These are phyloP conservation scores for Glarea lozoyensis DNA, from an alignment of 495 filamentous ascomycete genomes.

Conservation along the genomic window DNA sequence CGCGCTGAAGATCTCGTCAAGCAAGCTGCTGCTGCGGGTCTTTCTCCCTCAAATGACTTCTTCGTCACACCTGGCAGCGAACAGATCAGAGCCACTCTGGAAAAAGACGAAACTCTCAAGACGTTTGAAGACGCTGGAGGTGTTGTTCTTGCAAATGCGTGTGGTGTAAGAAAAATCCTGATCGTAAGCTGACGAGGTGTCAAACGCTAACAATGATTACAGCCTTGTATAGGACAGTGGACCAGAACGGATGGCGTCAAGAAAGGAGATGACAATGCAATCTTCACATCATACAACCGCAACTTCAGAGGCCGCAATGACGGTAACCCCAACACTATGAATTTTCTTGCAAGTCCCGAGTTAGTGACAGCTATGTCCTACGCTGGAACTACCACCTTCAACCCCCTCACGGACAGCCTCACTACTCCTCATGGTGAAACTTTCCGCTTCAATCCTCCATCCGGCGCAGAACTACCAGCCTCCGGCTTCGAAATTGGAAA, in stretches of 20 bases:
- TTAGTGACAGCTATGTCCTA: conserved; percentile 94
- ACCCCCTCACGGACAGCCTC: conserved; percentile 83
- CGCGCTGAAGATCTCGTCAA: conserved; percentile 85
- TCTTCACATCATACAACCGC: conserved; percentile 95
- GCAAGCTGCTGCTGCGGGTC: conserved; percentile 75
- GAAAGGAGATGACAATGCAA: conserved; percentile 87
- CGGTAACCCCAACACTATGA: conserved; percentile 93
- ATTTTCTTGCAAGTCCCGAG: conserved; percentile 94
- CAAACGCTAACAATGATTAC: conserved; percentile 5
- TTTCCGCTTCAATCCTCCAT: conserved; percentile 82
- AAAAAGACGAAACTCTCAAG: conserved; percentile 71
- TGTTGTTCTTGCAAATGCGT: conserved; percentile 87
- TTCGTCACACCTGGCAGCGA: conserved; percentile 95
- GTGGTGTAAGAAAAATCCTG: conserved; percentile 62
- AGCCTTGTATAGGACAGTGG: conserved; percentile 74
- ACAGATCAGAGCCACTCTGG: conserved; percentile 89
- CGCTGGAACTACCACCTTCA: conserved; percentile 88
- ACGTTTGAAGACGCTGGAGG: conserved; percentile 87
- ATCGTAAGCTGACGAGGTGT: not conserved
- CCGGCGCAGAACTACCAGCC: conserved; percentile 65
- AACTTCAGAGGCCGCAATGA: conserved; percentile 98
- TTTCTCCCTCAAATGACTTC: conserved; percentile 84
- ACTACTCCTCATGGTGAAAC: conserved; percentile 68
- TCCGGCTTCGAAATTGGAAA: conserved; percentile 76
- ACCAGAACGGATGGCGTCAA: conserved; percentile 74